These are phyloP conservation scores for Beauveria sp. DNA, from an alignment of 2,329 filamentous ascomycete species.

Conservation along the genomic window DNA sequence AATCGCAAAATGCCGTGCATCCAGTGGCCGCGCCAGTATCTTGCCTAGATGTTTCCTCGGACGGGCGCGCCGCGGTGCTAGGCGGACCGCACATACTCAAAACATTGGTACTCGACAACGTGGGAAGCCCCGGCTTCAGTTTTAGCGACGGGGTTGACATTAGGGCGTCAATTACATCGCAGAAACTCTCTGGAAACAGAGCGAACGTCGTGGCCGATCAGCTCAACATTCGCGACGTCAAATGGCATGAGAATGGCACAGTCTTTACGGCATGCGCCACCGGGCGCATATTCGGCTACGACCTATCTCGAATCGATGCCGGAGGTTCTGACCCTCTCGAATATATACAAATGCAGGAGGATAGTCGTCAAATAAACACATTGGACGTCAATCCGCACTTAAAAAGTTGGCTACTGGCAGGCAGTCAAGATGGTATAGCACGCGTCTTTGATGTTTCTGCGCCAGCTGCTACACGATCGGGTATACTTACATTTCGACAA, in stretches of 20 bases:
- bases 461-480: constrained; percentile 39
- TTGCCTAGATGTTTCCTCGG: constrained; percentile 51
- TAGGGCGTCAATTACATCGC: constrained; percentile 46
- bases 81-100: constrained; percentile 54
- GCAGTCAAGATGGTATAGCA: constrained; percentile 56
- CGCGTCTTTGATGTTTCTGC: constrained; percentile 52
- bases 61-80: constrained; percentile 48
- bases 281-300: constrained; percentile 59
- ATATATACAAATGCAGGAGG: constrained; percentile 51
- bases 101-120: constrained; percentile 48
- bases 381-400: constrained; percentile 56
- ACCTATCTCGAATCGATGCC: constrained; percentile 43
- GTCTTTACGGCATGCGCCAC: constrained; percentile 58
- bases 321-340: constrained; percentile 40
- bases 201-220: constrained; percentile 42
- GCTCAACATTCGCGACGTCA: constrained; percentile 56
- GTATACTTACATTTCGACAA: constrained; percentile 42
- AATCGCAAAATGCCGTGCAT: constrained; percentile 49
- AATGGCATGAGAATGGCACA: constrained; percentile 46
- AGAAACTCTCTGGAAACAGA: constrained; percentile 35
- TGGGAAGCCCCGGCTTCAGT: constrained; percentile 21
- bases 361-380: constrained; percentile 56
- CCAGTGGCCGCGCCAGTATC: constrained; percentile 44
- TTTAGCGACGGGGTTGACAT: constrained; percentile 50
- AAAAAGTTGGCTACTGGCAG: constrained; percentile 50